These are phyloP conservation scores for Cnidoscolus chayamansa DNA, from an alignment of 441 rosid species.

Conservation along the genomic window DNA sequence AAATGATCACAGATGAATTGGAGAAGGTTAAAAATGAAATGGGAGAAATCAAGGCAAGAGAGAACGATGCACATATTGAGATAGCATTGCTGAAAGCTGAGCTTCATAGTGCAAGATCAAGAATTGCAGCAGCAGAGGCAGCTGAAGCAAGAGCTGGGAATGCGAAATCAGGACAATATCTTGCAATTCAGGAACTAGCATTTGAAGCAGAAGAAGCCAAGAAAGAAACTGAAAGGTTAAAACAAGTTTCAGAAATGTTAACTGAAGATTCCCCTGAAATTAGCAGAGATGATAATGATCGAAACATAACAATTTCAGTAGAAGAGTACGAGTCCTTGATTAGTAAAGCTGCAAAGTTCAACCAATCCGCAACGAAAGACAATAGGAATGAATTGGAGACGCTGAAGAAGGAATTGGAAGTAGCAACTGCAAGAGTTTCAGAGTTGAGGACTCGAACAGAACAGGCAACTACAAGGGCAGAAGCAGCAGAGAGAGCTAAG, in stretches of 20 bases:
- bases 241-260: conserved; percentile 2
- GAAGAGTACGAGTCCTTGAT: conserved; percentile 36
- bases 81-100: conserved; percentile 36
- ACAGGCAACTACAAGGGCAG: conserved; percentile 49
- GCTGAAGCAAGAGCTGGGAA: conserved; percentile 35
- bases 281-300: conserved; percentile 9
- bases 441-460: conserved; percentile 49
- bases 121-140: conserved; percentile 35
- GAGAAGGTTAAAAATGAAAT: conserved; percentile 25
- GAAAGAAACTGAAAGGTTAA: conserved; percentile 29
- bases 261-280: too few relatives aligned
- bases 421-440: conserved; percentile 29
- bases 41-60: conserved; percentile 30
- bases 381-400: conserved; percentile 23
- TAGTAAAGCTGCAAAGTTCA: conserved; percentile 25
- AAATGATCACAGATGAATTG: conserved; percentile 27
- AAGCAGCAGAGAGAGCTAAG: conserved; percentile 53
- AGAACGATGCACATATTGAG: conserved; percentile 38
- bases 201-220: conserved; percentile 35
- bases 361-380: conserved; percentile 19
- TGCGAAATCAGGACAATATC: conserved; percentile 32
- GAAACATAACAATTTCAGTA: conserved; percentile 25
- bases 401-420: conserved; percentile 40
- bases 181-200: conserved; percentile 36
- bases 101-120: conserved; percentile 34